These are phyloP conservation scores for Spergularia marina DNA, from an alignment of 148 eudicot genomes.

Conservation along the genomic window DNA sequence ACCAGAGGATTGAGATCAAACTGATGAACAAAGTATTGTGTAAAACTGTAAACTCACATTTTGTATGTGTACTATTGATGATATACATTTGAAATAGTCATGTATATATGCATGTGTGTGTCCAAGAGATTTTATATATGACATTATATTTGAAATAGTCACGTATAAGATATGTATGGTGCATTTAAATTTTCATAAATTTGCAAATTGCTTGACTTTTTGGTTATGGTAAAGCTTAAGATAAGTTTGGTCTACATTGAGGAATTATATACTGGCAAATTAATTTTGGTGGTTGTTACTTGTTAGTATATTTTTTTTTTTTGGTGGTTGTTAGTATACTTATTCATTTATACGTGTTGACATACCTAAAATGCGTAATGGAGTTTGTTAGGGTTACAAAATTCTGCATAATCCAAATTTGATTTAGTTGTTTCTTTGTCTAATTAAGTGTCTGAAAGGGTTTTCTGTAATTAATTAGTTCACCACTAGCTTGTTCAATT, in stretches of 20 bases:
- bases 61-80: too few relatives aligned
- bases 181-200: too few relatives aligned
- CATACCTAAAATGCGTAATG: constrained; percentile 3
- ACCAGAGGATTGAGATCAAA: too few relatives aligned
- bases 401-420: neutral
- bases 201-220: neutral
- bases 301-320: too few relatives aligned
- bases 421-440: neutral
- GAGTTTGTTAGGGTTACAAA: neutral
- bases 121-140: too few relatives aligned
- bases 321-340: constrained; percentile 20
- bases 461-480: neutral
- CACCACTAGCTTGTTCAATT: neutral
- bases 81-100: too few relatives aligned
- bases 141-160: too few relatives aligned
- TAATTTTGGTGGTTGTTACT: constrained; percentile 20
- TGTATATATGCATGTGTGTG: too few relatives aligned
- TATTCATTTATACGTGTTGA: neutral
- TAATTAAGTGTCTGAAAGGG: neutral
- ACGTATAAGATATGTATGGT: too few relatives aligned
- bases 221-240: neutral
- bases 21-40: too few relatives aligned
- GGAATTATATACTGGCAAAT: neutral
- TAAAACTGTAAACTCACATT: too few relatives aligned
- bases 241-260: constrained; percentile 9